Conservation (phyloP, 2,329 filamentous ascomycete species). For the Alternaria sp. region DNA sequence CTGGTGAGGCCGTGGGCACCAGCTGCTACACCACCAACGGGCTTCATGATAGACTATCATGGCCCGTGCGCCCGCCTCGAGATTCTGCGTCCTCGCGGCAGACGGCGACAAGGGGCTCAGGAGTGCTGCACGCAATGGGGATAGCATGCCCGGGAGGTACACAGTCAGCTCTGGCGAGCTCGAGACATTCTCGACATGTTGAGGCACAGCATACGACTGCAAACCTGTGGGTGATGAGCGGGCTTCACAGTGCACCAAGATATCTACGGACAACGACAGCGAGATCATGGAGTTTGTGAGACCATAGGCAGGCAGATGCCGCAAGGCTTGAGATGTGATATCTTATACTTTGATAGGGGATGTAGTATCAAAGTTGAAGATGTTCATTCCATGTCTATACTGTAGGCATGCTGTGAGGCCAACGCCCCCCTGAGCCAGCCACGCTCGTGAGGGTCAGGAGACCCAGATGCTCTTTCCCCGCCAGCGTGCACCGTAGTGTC, state of each 20-base stretch:
- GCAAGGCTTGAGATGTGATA: not conserved
- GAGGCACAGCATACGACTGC: not conserved
- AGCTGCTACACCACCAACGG: not conserved
- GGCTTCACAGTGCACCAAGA: not conserved
- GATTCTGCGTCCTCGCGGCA: not conserved
- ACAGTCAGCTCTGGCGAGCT: not conserved
- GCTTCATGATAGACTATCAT: conserved; percentile 5
- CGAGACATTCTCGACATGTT: not conserved
- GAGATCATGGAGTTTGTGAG: not conserved
- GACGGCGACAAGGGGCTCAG: not conserved
- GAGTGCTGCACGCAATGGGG: not conserved
- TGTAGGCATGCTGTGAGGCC: not conserved
- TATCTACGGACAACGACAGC: not conserved
- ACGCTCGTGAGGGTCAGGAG: not conserved
- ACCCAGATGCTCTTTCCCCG: not conserved
- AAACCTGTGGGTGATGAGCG: not conserved
- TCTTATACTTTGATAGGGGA: conserved; percentile 10
- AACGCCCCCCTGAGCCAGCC: not conserved
- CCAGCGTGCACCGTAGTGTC: not conserved
- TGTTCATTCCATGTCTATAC: not conserved
- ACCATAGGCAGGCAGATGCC: not conserved
- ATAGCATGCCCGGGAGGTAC: not conserved
- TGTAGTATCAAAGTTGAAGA: conserved; percentile 4
- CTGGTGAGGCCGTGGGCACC: not conserved
- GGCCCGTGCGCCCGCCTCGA: conserved; percentile 12